Evolutionary conservation across 441 rosid species (phyloP), one percentile per base, ranked within the genome.

Genomic region (Syzygium malaccense): DNA sequence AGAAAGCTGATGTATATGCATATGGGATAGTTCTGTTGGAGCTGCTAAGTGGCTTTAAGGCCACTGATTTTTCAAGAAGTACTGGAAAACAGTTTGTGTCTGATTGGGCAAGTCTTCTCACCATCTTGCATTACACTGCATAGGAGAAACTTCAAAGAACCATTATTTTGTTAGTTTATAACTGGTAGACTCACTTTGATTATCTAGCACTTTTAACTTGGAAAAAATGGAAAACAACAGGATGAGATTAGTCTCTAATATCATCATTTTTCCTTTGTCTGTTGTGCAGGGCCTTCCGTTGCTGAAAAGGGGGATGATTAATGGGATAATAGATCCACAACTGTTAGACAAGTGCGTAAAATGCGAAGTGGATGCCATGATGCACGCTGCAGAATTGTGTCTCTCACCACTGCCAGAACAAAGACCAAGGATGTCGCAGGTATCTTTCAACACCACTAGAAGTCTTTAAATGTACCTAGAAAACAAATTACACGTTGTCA

Each of bases 371-470:
- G 55, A 92, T 15, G 90, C 89, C 80, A 91, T 95, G 95, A 90
- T 95, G 87, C 89, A 89, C 62, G 94, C 94, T 28, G 95, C 96
- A 30, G 88, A 91, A 25, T 89, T 93, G 89, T 95, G 96, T 55
- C 89, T 92, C 57, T 91, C 91, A 7, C 87, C 92, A n/a, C 86
- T 91, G 62, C 94, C 95, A 19, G 93, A 91, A 75, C 87, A 86
- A 71, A 92, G 95, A 87, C 95, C 95, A 33, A 89, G 91, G 68
- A 95, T 94, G 94, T 94, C 95, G 55, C 90, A 91, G 95, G 96
- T 94, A 64, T 64, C 83, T 49, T 28, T 71, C 78, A 13, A 75
- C 13, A 25, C 49, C 9, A 37, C 83, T 26, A 3, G 83, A 75
- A 75, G 51, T 45, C 51, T 75, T 75, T 75, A 75, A 6, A 41